phyloP scores from a whole-genome alignment of 2,329 filamentous ascomycete species.

The Microdochium bolleyi region DNA sequence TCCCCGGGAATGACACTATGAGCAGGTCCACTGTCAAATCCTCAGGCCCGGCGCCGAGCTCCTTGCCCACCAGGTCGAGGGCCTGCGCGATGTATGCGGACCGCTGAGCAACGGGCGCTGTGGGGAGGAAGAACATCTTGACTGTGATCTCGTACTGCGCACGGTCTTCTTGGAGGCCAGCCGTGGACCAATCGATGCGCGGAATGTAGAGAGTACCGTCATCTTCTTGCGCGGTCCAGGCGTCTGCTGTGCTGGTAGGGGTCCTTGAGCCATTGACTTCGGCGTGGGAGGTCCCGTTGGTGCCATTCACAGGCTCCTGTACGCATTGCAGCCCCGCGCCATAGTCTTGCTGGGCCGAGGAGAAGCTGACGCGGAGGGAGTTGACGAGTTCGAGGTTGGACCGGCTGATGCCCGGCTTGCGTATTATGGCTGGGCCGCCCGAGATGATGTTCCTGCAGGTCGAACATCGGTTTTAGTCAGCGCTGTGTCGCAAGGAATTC shows the following conservation, averaged over 20 bases:
- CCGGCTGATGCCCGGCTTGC: constrained; percentile 67
- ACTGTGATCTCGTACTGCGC: constrained; percentile 88
- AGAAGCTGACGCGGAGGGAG: constrained; percentile 77
- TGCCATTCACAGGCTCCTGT: constrained; percentile 13
- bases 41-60: constrained; percentile 59
- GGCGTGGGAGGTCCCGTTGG: constrained; percentile 12
- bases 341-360: constrained; percentile 61
- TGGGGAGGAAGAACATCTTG: constrained; percentile 87
- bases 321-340: constrained; percentile 15
- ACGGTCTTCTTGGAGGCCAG: constrained; percentile 71
- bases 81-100: constrained; percentile 69
- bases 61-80: constrained; percentile 69
- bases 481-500: neutral
- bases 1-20: constrained; percentile 86
- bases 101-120: constrained; percentile 55
- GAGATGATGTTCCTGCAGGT: constrained; percentile 69
- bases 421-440: constrained; percentile 74
- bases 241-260: constrained; percentile 24
- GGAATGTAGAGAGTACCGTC: constrained; percentile 66
- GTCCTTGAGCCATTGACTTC: constrained; percentile 14
- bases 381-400: constrained; percentile 92
- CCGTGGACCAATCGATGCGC: constrained; percentile 62
- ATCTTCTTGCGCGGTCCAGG: constrained; percentile 65
- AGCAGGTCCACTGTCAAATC: constrained; percentile 63
- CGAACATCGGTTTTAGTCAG: constrained; percentile 4